Percentiles rank a stretch among this genome's conserved stretches.
These are phyloP conservation scores for Luvunga scandens DNA, from an alignment of 345 rosid species.

Conservation along the genomic window DNA sequence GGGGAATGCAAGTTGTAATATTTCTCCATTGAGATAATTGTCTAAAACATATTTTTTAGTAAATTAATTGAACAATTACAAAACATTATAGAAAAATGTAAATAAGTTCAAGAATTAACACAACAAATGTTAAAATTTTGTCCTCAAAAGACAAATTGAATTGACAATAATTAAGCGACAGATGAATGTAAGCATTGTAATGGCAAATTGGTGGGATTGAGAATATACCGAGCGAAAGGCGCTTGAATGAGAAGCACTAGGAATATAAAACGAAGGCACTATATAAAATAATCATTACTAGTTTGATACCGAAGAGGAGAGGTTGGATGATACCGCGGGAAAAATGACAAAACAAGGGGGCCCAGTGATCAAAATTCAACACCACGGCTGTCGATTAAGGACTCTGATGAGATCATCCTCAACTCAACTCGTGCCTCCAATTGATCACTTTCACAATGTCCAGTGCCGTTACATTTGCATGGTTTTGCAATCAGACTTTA, in stretches of 20 bases:
- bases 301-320: conserved; percentile 32
- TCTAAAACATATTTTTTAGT: neutral
- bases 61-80: too few relatives aligned
- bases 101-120: neutral
- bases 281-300: conserved; percentile 19
- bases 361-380: conserved; percentile 2
- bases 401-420: conserved; percentile 29
- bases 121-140: neutral
- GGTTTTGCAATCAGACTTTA: too few relatives aligned
- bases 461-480: too few relatives aligned
- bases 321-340: conserved; percentile 32
- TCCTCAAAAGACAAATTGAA: too few relatives aligned
- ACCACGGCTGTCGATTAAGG: conserved; percentile 28
- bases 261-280: conserved; percentile 10
- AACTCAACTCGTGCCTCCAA: neutral
- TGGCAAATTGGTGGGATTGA: neutral
- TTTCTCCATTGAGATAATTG: neutral
- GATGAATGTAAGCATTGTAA: neutral
- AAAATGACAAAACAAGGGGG: conserved; percentile 32
- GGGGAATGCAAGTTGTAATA: neutral
- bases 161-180: neutral
- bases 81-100: neutral
- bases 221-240: neutral
- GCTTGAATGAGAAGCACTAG: neutral
- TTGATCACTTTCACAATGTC: too few relatives aligned